phyloP scores from a whole-genome alignment of 2,329 filamentous ascomycete species.

The Hymenoscyphus albidus region DNA sequence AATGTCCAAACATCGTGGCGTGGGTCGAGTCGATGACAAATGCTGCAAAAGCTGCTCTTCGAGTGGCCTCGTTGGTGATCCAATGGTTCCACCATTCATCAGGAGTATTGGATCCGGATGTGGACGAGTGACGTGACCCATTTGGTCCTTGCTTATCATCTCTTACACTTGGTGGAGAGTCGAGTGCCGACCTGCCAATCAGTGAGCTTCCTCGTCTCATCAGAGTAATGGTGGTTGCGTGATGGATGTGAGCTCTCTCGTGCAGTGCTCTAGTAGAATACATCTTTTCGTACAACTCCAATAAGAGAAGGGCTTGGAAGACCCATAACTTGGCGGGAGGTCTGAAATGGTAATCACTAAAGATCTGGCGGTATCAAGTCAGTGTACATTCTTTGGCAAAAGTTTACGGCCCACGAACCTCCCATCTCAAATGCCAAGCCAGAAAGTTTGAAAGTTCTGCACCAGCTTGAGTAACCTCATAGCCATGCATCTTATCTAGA shows the following conservation, averaged over 20 bases:
- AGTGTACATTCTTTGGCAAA: background rate
- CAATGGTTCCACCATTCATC: constrained; percentile 95
- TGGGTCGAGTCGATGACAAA: constrained; percentile 96
- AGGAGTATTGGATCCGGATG: constrained; percentile 64
- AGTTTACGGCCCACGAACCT: background rate
- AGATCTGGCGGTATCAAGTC: constrained; percentile 48
- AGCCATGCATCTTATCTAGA: constrained; percentile 76
- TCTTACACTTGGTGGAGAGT: constrained; percentile 74
- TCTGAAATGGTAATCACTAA: constrained; percentile 84
- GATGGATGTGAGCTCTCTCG: constrained; percentile 93
- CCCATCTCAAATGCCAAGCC: constrained; percentile 88
- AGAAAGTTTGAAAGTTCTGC: constrained; percentile 84
- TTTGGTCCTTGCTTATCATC: constrained; percentile 40
- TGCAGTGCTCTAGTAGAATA: constrained; percentile 89
- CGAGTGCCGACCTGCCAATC: constrained; percentile 78
- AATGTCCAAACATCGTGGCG: constrained; percentile 96
- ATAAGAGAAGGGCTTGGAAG: constrained; percentile 82
- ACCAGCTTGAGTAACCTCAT: constrained; percentile 69
- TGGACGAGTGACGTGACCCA: constrained; percentile 57
- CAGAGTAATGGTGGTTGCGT: constrained; percentile 89
- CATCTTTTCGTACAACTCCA: constrained; percentile 97
- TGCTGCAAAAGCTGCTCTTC: constrained; percentile 85
- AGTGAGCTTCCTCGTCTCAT: constrained; percentile 93
- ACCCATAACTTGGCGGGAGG: constrained; percentile 95
- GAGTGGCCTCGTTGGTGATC: constrained; percentile 90